Evolutionary conservation across 108 stramenopile genomes (phyloP).

Genomic region (Skeletonema marinoi): DNA sequence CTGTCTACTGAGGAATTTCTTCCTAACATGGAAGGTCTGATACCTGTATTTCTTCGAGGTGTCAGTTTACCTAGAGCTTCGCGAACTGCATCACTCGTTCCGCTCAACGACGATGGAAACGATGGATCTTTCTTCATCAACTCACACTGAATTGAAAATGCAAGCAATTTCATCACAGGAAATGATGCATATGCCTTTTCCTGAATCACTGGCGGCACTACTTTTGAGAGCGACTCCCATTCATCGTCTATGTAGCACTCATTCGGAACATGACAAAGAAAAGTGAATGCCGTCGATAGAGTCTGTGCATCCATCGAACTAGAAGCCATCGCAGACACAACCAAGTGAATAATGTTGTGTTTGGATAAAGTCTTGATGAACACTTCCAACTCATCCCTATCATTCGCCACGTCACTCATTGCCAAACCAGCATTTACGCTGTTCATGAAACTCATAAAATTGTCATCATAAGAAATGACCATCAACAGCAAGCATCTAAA

Average conservation of each 20-base stretch:
- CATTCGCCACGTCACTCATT: background rate
- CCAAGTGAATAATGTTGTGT: background rate
- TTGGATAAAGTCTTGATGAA: background rate
- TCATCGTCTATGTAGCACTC: background rate
- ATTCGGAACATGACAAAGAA: background rate
- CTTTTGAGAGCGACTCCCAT: background rate
- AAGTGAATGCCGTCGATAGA: background rate
- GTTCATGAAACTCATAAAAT: background rate
- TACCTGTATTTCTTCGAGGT: background rate
- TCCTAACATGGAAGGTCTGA: too few relatives aligned
- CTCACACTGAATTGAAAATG: background rate
- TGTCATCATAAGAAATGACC: constrained; percentile 4
- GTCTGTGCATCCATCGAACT: background rate
- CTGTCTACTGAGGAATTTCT: too few relatives aligned
- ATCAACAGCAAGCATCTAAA: constrained; percentile 15
- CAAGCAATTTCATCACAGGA: background rate
- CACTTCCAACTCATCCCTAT: background rate
- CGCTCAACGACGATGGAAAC: background rate
- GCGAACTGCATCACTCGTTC: background rate
- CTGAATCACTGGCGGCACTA: background rate
- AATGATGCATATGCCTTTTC: background rate
- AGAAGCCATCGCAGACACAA: background rate
- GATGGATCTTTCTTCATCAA: background rate
- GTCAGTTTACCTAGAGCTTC: background rate
- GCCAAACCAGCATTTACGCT: background rate